These are phyloP conservation scores for Onygena corvina DNA, from an alignment of 2,329 filamentous ascomycete species.

Conservation along the genomic window DNA sequence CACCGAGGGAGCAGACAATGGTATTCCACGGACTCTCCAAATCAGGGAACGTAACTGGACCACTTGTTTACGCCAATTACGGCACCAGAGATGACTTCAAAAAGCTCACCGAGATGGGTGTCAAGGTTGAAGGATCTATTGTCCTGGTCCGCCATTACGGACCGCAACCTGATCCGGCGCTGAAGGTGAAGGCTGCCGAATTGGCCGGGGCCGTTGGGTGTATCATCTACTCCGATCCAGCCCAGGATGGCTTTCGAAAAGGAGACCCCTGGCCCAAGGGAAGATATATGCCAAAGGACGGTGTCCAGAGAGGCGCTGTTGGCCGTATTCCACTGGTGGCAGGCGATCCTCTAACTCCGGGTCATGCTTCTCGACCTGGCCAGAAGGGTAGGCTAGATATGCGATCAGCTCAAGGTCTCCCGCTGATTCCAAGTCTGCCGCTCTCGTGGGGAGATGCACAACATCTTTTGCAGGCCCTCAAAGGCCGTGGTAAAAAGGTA, in stretches of 20 bases:
- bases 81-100: conserved; percentile 77
- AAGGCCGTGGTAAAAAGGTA: conserved; percentile 59
- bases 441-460: conserved; percentile 83
- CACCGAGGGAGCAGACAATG: conserved; percentile 54
- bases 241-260: conserved; percentile 65
- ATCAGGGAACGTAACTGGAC: conserved; percentile 72
- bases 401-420: conserved; percentile 59
- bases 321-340: conserved; percentile 70
- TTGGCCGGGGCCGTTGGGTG: conserved; percentile 74
- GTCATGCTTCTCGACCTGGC: conserved; percentile 49
- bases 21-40: conserved; percentile 85
- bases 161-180: conserved; percentile 55
- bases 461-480: conserved; percentile 59
- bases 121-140: conserved; percentile 67
- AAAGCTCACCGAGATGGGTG: conserved; percentile 54
- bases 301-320: conserved; percentile 71
- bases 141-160: conserved; percentile 73
- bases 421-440: conserved; percentile 78
- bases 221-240: conserved; percentile 84
- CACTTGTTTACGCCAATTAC: conserved; percentile 83
- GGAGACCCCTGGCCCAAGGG: conserved; percentile 65
- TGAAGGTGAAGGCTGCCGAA: conserved; percentile 87
- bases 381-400: conserved; percentile 52
- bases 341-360: conserved; percentile 85
- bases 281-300: conserved; percentile 66